Evolutionary conservation across 1,139 yeast species (phyloP).

Genomic region (Sugiyamaella paludigena): DNA sequence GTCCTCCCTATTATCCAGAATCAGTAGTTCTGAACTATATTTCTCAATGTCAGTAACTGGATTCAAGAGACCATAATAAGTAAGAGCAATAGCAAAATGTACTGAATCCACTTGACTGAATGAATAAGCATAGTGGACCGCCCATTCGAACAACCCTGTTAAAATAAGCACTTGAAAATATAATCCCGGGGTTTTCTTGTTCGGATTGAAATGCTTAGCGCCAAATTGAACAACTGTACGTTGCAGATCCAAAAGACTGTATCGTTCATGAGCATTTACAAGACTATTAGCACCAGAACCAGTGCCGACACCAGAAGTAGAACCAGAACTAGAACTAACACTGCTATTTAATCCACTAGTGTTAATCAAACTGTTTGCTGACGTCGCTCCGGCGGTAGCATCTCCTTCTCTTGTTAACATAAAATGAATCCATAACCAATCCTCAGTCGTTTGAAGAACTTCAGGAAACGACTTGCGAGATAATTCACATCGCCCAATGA

Average conservation of each 20-base stretch:
- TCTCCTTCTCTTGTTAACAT: constrained; percentile 51
- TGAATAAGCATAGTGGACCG: constrained; percentile 66
- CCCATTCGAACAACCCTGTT: constrained; percentile 79
- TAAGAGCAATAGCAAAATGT: constrained; percentile 80
- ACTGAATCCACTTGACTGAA: constrained; percentile 82
- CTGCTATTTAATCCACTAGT: neutral
- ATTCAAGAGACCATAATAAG: constrained; percentile 69
- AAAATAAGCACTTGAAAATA: constrained; percentile 74
- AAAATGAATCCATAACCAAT: constrained; percentile 96
- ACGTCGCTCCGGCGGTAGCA: constrained; percentile 18
- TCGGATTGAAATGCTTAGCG: constrained; percentile 60
- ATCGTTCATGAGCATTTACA: constrained; percentile 61
- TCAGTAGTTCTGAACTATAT: constrained; percentile 22
- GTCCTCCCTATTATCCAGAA: constrained; percentile 30
- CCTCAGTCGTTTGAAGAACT: constrained; percentile 81
- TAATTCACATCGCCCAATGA: constrained; percentile 87
- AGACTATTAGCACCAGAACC: neutral
- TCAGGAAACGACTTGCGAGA: constrained; percentile 70
- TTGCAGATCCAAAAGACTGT: constrained; percentile 72
- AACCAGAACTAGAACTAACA: neutral
- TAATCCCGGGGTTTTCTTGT: constrained; percentile 61
- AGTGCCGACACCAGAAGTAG: constrained; percentile 23
- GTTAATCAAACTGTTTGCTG: constrained; percentile 29
- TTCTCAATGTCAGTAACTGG: constrained; percentile 40
- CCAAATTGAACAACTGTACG: constrained; percentile 71